Percentiles rank a stretch among this genome's conserved stretches.
Evolutionary conservation across 768 basidiomycete genomes (phyloP).

Genomic region (Candolleomyces aberdarensis): DNA sequence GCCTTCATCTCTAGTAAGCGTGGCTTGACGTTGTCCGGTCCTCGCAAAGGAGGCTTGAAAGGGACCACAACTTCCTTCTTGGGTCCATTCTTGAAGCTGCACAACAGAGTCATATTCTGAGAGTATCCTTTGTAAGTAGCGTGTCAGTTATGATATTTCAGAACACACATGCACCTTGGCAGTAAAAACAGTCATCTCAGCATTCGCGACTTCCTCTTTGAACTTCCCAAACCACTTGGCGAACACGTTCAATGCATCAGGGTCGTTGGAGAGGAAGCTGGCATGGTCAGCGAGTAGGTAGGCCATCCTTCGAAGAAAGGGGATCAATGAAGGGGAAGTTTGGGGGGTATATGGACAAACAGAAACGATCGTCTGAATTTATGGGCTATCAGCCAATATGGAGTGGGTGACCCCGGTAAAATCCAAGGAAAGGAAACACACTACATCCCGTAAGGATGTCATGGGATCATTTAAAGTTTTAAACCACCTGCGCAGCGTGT

Average conservation of each 20-base stretch:
- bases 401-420: no score
- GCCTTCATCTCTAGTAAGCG: slow-evolving; percentile 78
- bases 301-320: slow-evolving; percentile 34
- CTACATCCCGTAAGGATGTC: no score
- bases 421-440: no score
- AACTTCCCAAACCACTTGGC: slow-evolving; percentile 75
- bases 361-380: no score
- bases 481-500: no score
- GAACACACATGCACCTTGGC: slow-evolving; percentile 43
- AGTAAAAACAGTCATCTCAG: slow-evolving; percentile 69
- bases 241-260: slow-evolving; percentile 81
- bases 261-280: slow-evolving; percentile 76
- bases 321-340: no score
- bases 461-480: no score
- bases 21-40: slow-evolving; percentile 82
- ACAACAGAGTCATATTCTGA: slow-evolving; percentile 70
- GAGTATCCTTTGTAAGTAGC: neutral
- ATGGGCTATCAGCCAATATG: no score
- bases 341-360: no score
- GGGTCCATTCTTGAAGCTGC: slow-evolving; percentile 48
- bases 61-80: slow-evolving; percentile 50
- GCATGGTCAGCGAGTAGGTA: slow-evolving; percentile 78
- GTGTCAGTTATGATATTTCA: neutral
- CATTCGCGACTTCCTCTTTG: slow-evolving; percentile 49
- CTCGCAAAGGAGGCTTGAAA: slow-evolving; percentile 68